Evolutionary conservation across 2,329 filamentous ascomycete genomes (phyloP).

Genomic region (Fusarium sp.): DNA sequence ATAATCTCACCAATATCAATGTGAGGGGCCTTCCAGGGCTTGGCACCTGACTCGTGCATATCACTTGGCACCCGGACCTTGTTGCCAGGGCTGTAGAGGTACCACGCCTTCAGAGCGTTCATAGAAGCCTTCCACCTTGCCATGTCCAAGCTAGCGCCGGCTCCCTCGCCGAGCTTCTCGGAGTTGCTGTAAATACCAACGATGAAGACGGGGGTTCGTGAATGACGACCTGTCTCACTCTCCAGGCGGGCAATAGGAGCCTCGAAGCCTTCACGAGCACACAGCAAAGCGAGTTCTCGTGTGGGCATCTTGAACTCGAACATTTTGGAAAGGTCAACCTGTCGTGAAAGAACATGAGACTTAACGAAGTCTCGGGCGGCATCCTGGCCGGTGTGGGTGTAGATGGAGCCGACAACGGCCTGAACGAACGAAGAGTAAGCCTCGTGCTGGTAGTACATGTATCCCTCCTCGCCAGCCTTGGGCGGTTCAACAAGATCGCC

Average conservation of each 20-base stretch:
- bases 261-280: constrained; percentile 89
- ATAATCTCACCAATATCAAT: constrained; percentile 79
- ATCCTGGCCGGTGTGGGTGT: constrained; percentile 83
- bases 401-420: constrained; percentile 84
- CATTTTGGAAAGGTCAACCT: constrained; percentile 78
- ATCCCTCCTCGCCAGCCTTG: constrained; percentile 45
- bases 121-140: constrained; percentile 84
- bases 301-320: constrained; percentile 89
- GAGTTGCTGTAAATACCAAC: constrained; percentile 93
- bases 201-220: constrained; percentile 88
- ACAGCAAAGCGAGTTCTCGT: constrained; percentile 83
- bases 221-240: constrained; percentile 88
- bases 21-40: constrained; percentile 73
- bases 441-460: constrained; percentile 77
- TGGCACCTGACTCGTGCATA: constrained; percentile 69
- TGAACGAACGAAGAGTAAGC: constrained; percentile 83
- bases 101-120: constrained; percentile 91
- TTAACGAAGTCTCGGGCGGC: constrained; percentile 85
- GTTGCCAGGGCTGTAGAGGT: constrained; percentile 85
- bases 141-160: constrained; percentile 79
- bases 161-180: constrained; percentile 93
- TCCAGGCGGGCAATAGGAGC: constrained; percentile 86
- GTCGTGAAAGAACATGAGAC: constrained; percentile 83
- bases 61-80: constrained; percentile 75
- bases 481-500: constrained; percentile 66